phyloP scores from a whole-genome alignment of 164 flowering plant genomes.

The Sedum album region DNA sequence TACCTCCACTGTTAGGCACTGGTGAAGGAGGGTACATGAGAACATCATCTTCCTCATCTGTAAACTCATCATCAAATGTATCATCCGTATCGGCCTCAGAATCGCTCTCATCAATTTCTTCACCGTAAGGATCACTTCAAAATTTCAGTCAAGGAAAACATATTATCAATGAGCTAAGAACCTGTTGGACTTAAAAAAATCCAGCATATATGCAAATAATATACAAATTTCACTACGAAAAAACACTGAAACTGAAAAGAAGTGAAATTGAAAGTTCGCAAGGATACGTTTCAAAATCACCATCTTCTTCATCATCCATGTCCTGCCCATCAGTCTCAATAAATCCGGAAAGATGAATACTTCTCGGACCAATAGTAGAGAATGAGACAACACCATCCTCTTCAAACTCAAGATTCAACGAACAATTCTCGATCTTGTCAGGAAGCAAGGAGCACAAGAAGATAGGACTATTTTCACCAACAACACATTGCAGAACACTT shows the following conservation, averaged over 20 bases:
- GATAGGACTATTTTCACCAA: constrained; percentile 53
- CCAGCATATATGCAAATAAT: too few species aligned
- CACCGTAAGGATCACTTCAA: constrained; percentile 57
- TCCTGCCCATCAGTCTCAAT: constrained; percentile 26
- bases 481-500: constrained; percentile 55
- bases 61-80: constrained; percentile 41
- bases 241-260: background rate
- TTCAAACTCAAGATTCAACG: constrained; percentile 71
- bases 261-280: constrained; percentile 1
- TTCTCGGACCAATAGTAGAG: constrained; percentile 66
- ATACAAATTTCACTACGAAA: background rate
- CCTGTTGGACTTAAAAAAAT: too few species aligned
- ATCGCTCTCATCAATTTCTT: constrained; percentile 50
- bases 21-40: constrained; percentile 34
- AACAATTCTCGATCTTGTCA: constrained; percentile 47
- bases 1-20: constrained; percentile 77
- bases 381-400: constrained; percentile 55
- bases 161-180: background rate
- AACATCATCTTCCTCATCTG: constrained; percentile 36
- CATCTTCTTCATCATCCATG: constrained; percentile 16
- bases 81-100: constrained; percentile 45
- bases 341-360: constrained; percentile 80
- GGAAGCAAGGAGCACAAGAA: constrained; percentile 69
- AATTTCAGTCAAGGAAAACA: constrained; percentile 23
- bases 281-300: constrained; percentile 58